These are phyloP conservation scores for Cerrena zonata DNA, from an alignment of 1,284 basidiomycete genomes.

Conservation along the genomic window DNA sequence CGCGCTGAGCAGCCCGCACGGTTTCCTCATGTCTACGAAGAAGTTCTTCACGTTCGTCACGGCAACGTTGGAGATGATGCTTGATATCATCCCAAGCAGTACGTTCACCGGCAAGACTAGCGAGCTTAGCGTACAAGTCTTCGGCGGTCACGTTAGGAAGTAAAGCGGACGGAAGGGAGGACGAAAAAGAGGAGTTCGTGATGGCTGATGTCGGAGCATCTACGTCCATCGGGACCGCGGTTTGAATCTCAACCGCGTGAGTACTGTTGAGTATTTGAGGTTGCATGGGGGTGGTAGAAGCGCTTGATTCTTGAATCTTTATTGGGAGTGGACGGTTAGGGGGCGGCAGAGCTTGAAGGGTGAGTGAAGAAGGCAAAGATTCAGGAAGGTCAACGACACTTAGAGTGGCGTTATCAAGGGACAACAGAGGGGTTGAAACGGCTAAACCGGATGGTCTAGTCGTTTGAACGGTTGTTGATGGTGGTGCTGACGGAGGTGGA, in stretches of 20 bases:
- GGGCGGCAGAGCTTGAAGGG: too few species aligned
- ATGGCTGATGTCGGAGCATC: neutral
- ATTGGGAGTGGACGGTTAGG: too few species aligned
- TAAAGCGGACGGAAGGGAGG: neutral
- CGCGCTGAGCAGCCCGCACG: constrained; percentile 14
- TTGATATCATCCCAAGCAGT: constrained; percentile 1
- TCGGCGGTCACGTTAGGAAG: neutral
- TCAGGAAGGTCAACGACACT: too few species aligned
- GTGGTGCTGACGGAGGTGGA: too few species aligned
- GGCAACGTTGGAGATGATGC: constrained; percentile 11
- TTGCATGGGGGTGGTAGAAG: too few species aligned
- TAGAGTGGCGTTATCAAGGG: too few species aligned
- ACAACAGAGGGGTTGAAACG: too few species aligned
- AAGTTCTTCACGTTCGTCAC: constrained; percentile 16
- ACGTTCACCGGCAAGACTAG: neutral
- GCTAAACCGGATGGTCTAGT: too few species aligned
- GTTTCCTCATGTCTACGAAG: constrained; percentile 17
- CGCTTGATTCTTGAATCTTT: too few species aligned
- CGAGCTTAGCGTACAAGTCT: neutral
- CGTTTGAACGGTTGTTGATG: too few species aligned
- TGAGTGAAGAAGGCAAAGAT: too few species aligned
- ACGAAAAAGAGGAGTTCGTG: neutral
- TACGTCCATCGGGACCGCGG: neutral
- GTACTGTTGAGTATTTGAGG: neutral
- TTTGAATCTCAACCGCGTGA: neutral